Conservation (phyloP, 768 basidiomycete species). For the Daedaleopsis sinensis region DNA sequence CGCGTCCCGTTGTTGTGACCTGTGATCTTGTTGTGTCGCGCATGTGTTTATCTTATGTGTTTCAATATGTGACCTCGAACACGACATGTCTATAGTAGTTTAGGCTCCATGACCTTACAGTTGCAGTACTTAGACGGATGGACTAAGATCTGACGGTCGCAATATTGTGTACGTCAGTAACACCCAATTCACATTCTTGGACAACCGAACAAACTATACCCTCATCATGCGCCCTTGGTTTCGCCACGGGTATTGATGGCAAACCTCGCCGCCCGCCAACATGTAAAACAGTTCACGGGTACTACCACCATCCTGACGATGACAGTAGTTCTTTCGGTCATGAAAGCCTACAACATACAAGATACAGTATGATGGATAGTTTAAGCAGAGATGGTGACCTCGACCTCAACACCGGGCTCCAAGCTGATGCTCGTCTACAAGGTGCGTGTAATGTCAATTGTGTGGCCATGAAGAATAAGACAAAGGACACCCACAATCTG, state of each 20-base stretch:
- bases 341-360: constrained; percentile 20
- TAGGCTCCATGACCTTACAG: neutral
- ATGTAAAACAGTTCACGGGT: too few relatives aligned
- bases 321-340: neutral
- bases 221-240: too few relatives aligned
- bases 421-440: constrained; percentile 93
- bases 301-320: too few relatives aligned
- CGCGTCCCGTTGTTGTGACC: constrained; percentile 19
- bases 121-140: neutral
- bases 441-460: neutral
- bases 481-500: constrained; percentile 80
- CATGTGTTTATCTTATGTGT: constrained; percentile 25
- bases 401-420: constrained; percentile 99
- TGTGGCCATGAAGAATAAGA: neutral
- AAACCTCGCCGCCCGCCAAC: too few relatives aligned
- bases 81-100: constrained; percentile 14
- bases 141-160: neutral
- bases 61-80: constrained; percentile 16
- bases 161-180: neutral
- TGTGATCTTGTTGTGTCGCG: constrained; percentile 14
- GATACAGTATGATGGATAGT: constrained; percentile 8
- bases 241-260: too few relatives aligned
- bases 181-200: too few relatives aligned
- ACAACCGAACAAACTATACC: too few relatives aligned
- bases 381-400: constrained; percentile 90